These are phyloP conservation scores for Colletotrichum falcatum DNA, from an alignment of 2,329 filamentous ascomycete species.

Conservation along the genomic window DNA sequence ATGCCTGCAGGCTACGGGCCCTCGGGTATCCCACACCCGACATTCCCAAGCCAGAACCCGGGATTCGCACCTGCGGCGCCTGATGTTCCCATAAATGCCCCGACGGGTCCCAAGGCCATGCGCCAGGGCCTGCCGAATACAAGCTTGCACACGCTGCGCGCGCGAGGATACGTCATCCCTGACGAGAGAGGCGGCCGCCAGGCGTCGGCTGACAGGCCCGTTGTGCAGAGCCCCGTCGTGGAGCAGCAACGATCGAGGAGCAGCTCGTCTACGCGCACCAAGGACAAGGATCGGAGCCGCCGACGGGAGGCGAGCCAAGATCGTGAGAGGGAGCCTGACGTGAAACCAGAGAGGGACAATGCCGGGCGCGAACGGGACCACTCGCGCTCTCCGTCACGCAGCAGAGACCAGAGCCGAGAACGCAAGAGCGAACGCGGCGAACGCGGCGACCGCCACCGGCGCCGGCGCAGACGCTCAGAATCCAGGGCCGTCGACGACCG, in stretches of 20 bases:
- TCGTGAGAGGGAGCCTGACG: slow-evolving; percentile 48
- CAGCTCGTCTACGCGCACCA: slow-evolving; percentile 58
- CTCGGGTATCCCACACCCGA: slow-evolving; percentile 24
- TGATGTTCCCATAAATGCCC: slow-evolving; percentile 75
- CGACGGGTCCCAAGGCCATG: slow-evolving; percentile 95
- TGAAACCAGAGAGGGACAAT: slow-evolving; percentile 42
- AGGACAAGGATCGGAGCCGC: slow-evolving; percentile 50
- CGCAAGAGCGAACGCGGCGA: slow-evolving; percentile 57
- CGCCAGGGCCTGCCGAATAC: slow-evolving; percentile 88
- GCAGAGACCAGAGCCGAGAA: slow-evolving; percentile 55
- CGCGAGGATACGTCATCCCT: slow-evolving; percentile 61
- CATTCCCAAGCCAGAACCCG: slow-evolving; percentile 32
- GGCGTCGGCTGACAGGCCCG: slow-evolving; percentile 45
- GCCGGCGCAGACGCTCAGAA: slow-evolving; percentile 67
- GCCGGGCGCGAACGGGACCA: slow-evolving; percentile 42
- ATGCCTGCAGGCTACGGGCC: slow-evolving; percentile 41
- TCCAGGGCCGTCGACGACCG: slow-evolving; percentile 60
- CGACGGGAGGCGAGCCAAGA: slow-evolving; percentile 53
- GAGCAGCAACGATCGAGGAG: slow-evolving; percentile 58
- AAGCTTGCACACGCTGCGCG: slow-evolving; percentile 75
- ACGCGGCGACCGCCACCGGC: slow-evolving; percentile 52
- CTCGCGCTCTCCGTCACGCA: slow-evolving; percentile 52
- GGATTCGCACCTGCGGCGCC: slow-evolving; percentile 51
- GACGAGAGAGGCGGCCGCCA: slow-evolving; percentile 47
- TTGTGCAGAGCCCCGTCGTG: slow-evolving; percentile 49